Evolutionary conservation across 2,329 filamentous ascomycete genomes (phyloP).

Genomic region (Rasamsonia emersonii): DNA sequence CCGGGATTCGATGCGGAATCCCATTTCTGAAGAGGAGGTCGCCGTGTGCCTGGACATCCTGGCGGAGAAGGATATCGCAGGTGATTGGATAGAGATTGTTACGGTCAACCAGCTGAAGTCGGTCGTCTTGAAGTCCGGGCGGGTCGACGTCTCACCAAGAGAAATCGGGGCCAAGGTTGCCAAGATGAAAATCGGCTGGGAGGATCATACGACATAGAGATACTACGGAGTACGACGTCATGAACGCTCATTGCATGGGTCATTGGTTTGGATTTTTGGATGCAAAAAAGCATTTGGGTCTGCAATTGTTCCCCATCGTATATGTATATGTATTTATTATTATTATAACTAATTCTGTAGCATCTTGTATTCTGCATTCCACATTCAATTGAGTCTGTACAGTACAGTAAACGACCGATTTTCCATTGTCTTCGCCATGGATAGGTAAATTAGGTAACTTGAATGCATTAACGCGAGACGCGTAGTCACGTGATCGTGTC

Average conservation of each 20-base stretch:
- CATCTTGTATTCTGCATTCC: too few relatives aligned
- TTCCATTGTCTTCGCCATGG: too few relatives aligned
- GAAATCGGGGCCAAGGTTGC: constrained; percentile 26
- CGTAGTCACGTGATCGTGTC: constrained; percentile 26
- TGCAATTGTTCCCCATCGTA: too few relatives aligned
- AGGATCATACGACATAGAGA: constrained; percentile 13
- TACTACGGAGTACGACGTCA: too few relatives aligned
- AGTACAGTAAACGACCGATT: too few relatives aligned
- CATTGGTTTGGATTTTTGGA: not conserved
- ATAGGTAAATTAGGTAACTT: too few relatives aligned
- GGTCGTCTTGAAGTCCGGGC: constrained; percentile 37
- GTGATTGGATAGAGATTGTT: constrained; percentile 42
- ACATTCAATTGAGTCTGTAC: too few relatives aligned
- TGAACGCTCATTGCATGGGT: too few relatives aligned
- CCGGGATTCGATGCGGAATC: constrained; percentile 53
- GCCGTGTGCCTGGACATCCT: constrained; percentile 41
- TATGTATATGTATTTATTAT: too few relatives aligned
- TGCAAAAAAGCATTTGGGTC: too few relatives aligned
- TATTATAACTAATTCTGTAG: too few relatives aligned
- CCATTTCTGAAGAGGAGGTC: constrained; percentile 42
- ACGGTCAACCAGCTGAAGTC: constrained; percentile 37
- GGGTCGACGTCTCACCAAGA: constrained; percentile 25
- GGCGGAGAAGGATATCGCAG: constrained; percentile 38
- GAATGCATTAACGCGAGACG: constrained; percentile 26
- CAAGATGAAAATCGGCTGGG: constrained; percentile 20